Evolutionary conservation across 2,329 filamentous ascomycete species (phyloP).

Genomic region (Exutisphaerella laricina): DNA sequence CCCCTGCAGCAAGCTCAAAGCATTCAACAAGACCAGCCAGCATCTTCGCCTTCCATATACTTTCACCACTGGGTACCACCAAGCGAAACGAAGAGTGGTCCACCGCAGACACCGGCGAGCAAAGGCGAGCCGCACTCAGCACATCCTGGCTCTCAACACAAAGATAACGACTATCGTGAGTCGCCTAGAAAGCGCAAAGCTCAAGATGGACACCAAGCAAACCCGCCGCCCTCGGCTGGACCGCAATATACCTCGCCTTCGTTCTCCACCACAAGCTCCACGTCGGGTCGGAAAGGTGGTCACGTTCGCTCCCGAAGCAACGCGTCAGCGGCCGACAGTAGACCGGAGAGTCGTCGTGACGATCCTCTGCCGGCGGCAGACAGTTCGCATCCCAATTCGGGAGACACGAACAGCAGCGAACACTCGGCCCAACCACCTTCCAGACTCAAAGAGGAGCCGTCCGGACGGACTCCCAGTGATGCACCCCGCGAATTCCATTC

Average conservation of each 20-base stretch:
- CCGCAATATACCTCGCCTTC: conserved; percentile 46
- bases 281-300: conserved; percentile 49
- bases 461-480: conserved; percentile 2
- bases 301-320: conserved; percentile 64
- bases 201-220: conserved; percentile 47
- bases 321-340: conserved; percentile 40
- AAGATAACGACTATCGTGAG: conserved; percentile 59
- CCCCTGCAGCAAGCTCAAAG: conserved; percentile 45
- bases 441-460: conserved; percentile 8
- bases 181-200: conserved; percentile 85
- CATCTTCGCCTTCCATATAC: conserved; percentile 70
- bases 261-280: conserved; percentile 52
- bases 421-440: conserved; percentile 3
- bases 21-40: conserved; percentile 55
- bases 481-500: conserved; percentile 10
- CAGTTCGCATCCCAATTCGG: conserved; percentile 5
- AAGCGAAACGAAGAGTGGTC: conserved; percentile 49
- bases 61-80: conserved; percentile 94
- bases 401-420: conserved; percentile 5
- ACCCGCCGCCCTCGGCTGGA: conserved; percentile 48
- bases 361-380: conserved; percentile 13
- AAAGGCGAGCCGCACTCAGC: conserved; percentile 43
- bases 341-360: conserved; percentile 23
- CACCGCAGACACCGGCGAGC: conserved; percentile 66
- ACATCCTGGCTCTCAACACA: conserved; percentile 48